phyloP scores from a whole-genome alignment of 129 eudicot genomes.

The Pittosporum tobira region DNA sequence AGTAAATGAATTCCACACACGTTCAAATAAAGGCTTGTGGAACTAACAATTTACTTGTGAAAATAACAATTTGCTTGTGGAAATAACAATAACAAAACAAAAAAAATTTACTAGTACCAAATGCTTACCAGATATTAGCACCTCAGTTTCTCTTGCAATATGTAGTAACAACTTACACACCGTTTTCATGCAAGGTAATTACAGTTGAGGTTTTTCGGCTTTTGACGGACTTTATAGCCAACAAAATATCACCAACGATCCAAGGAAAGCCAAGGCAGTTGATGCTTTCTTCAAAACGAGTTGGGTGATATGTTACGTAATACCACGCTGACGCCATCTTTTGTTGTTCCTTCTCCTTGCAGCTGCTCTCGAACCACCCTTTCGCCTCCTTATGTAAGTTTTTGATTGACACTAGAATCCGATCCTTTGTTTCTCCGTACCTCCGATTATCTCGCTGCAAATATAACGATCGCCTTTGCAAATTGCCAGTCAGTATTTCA shows the following conservation, averaged over 20 bases:
- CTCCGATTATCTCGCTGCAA: conserved; percentile 69
- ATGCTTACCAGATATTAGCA: background rate
- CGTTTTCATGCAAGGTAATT: background rate
- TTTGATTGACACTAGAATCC: conserved; percentile 61
- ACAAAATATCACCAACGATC: conserved; percentile 62
- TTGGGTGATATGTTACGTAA: conserved; percentile 67
- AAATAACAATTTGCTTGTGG: no score
- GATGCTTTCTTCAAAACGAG: conserved; percentile 29
- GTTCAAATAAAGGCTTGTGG: no score
- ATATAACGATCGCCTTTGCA: conserved; percentile 46
- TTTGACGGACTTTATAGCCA: conserved; percentile 44
- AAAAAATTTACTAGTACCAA: background rate
- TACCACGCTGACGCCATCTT: conserved; percentile 90
- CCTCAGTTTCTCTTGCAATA: conserved; percentile 9
- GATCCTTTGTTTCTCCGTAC: conserved; percentile 63
- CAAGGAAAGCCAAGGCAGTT: conserved; percentile 82
- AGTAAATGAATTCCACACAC: no score
- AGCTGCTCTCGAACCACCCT: conserved; percentile 56
- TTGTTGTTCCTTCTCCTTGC: conserved; percentile 29
- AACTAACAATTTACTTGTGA: no score
- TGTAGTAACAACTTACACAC: conserved; percentile 20
- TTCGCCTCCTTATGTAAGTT: conserved; percentile 57
- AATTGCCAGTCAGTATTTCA: conserved; percentile 74
- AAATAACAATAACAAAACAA: no score
- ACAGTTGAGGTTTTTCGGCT: conserved; percentile 11